These are phyloP conservation scores for Bipolaris oryzae DNA, from an alignment of 2,329 filamentous ascomycete species.

Conservation along the genomic window DNA sequence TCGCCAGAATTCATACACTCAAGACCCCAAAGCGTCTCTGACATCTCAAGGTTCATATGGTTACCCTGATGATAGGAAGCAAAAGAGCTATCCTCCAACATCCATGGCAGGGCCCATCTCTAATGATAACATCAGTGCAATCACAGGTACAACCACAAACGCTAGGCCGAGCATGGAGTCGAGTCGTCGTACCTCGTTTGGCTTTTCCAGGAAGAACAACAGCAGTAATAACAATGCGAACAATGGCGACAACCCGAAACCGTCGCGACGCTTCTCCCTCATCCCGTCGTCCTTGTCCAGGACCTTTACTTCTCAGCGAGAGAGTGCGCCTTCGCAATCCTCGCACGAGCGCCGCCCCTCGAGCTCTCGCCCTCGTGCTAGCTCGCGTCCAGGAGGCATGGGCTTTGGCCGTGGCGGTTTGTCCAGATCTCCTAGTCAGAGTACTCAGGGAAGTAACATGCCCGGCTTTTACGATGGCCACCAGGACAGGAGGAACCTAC, in stretches of 20 bases:
- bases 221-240: slow-evolving; percentile 35
- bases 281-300: slow-evolving; percentile 57
- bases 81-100: slow-evolving; percentile 81
- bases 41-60: slow-evolving; percentile 55
- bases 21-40: slow-evolving; percentile 39
- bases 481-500: slow-evolving; percentile 36
- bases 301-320: slow-evolving; percentile 50
- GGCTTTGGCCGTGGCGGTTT: slow-evolving; percentile 52
- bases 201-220: slow-evolving; percentile 54
- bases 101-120: slow-evolving; percentile 81
- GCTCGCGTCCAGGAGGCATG: slow-evolving; percentile 48
- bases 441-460: slow-evolving; percentile 52
- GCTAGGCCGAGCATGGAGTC: slow-evolving; percentile 57
- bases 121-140: slow-evolving; percentile 55
- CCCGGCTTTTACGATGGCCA: slow-evolving; percentile 52
- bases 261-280: slow-evolving; percentile 57
- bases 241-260: slow-evolving; percentile 43
- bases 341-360: slow-evolving; percentile 44
- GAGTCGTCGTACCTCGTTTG: slow-evolving; percentile 56
- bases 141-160: slow-evolving; percentile 12
- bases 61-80: slow-evolving; percentile 58
- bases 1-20: slow-evolving; percentile 40
- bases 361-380: slow-evolving; percentile 37
- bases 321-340: slow-evolving; percentile 40
- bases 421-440: slow-evolving; percentile 53